Conservation (phyloP, 345 rosid genomes). For the Raphanus raphanistrum region DNA sequence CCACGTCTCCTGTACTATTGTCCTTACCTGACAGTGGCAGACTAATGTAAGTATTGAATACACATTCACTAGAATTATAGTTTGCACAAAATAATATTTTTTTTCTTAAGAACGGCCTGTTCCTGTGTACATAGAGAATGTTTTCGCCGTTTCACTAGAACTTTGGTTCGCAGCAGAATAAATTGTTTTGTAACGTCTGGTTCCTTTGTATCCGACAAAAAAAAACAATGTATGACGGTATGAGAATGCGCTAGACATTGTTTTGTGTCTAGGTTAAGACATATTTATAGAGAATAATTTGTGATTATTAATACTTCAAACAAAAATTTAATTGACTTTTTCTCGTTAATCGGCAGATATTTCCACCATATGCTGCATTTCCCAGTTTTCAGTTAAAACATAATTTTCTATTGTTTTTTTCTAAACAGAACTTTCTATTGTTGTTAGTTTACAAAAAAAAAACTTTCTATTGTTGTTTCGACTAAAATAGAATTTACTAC, state of each 20-base stretch:
- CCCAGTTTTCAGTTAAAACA: too few species aligned
- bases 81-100: not conserved
- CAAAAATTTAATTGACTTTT: too few species aligned
- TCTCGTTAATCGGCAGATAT: too few species aligned
- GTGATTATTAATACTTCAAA: too few species aligned
- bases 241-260: not conserved
- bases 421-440: too few species aligned
- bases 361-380: too few species aligned
- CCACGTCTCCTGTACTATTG: constrained; percentile 64
- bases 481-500: too few species aligned
- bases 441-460: too few species aligned
- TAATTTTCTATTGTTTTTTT: too few species aligned
- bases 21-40: constrained; percentile 51
- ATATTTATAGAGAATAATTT: too few species aligned
- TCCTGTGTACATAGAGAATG: not conserved
- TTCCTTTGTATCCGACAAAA: not conserved
- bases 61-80: not conserved
- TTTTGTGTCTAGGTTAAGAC: not conserved
- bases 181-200: not conserved
- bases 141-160: not conserved
- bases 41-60: not conserved
- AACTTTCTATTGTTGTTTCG: too few species aligned
- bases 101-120: not conserved
- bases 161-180: not conserved
- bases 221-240: not conserved